Evolutionary conservation across 768 basidiomycete genomes (phyloP).

Genomic region (Podaxis sp.): DNA sequence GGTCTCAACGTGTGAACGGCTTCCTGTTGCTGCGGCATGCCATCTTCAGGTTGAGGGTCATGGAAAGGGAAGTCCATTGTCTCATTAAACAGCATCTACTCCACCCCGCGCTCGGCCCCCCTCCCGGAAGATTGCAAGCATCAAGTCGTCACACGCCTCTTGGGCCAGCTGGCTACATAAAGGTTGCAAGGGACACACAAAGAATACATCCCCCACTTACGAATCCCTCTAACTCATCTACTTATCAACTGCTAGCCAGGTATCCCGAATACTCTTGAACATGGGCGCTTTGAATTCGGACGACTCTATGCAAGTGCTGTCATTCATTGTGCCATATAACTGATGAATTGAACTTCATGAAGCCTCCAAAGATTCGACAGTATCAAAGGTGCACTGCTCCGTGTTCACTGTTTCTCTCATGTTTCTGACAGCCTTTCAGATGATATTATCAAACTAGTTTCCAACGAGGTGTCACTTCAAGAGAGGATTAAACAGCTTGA

Average conservation of each 20-base stretch:
- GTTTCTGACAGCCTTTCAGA: constrained; percentile 24
- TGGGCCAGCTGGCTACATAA: not conserved
- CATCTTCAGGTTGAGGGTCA: not conserved
- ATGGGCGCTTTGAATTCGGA: not conserved
- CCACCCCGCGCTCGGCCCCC: not conserved
- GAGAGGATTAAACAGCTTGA: constrained; percentile 35
- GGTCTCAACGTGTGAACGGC: constrained; percentile 1
- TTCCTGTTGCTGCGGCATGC: not conserved
- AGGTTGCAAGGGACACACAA: not conserved
- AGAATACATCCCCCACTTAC: not conserved
- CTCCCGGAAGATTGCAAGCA: not conserved
- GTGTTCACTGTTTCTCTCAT: not conserved
- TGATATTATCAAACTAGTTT: constrained; percentile 36
- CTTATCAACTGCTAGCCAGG: not conserved
- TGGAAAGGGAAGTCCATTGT: not conserved
- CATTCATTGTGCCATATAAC: not conserved
- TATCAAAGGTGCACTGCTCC: constrained; percentile 6
- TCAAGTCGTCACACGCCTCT: not conserved
- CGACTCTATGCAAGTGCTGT: constrained; percentile 1
- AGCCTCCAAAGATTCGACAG: constrained; percentile 9
- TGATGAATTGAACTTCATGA: not conserved
- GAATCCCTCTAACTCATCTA: not conserved
- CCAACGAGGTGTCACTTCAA: constrained; percentile 27
- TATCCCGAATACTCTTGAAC: not conserved
- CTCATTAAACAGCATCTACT: not conserved